Evolutionary conservation across 73 alveolate genomes (phyloP).

Genomic region (Tetrahymena thermophila): DNA sequence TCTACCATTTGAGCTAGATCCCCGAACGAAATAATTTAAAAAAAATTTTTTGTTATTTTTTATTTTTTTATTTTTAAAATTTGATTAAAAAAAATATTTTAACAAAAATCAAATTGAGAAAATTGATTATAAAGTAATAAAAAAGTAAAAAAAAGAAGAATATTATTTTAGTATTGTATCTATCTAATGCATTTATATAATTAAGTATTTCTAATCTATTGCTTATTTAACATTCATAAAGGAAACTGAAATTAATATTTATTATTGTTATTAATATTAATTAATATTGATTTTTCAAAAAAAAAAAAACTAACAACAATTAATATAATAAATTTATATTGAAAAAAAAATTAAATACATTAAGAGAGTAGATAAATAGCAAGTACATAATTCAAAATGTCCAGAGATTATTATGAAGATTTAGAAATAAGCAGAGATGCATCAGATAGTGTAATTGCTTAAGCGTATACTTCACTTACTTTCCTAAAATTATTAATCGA

Average conservation of each 20-base stretch:
- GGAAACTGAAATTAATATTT: neutral
- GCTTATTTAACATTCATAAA: neutral
- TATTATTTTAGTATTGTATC: too few species aligned
- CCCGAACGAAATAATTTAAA: neutral
- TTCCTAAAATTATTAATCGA: conserved; percentile 41
- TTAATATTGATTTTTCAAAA: neutral
- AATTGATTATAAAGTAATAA: too few species aligned
- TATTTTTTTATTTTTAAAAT: neutral
- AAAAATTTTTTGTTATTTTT: neutral
- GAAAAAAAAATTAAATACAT: neutral
- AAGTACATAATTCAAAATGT: conserved; percentile 16
- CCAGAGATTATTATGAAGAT: conserved; percentile 77
- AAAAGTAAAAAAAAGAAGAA: neutral
- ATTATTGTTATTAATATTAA: neutral
- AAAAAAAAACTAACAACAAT: neutral
- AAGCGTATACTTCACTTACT: conserved; percentile 51
- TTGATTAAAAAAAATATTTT: neutral
- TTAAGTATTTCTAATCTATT: neutral
- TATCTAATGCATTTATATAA: neutral
- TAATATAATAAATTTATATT: neutral
- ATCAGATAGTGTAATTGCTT: conserved; percentile 73
- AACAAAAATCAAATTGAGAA: too few species aligned
- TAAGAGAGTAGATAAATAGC: neutral
- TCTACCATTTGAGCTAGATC: conserved; percentile 3
- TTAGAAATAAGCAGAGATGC: conserved; percentile 73